Evolutionary conservation across 768 basidiomycete genomes (phyloP).

Genomic region (Polyporus arcularius): DNA sequence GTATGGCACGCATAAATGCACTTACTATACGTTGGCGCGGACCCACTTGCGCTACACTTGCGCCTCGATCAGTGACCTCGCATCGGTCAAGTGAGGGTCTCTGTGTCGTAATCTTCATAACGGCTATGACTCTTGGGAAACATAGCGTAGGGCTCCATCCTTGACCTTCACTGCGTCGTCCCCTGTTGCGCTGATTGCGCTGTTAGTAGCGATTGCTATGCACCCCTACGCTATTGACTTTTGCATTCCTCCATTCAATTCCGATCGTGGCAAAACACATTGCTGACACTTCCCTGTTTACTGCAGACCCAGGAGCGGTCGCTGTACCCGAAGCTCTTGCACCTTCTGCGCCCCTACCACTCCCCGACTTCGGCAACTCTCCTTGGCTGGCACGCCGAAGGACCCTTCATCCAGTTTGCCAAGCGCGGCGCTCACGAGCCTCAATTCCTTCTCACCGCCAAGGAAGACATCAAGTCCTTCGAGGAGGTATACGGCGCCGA

Average conservation of each 20-base stretch:
- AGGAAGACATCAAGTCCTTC: constrained; percentile 64
- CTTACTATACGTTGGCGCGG: too few species aligned
- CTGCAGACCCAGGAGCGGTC: constrained; percentile 77
- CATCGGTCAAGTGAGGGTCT: too few species aligned
- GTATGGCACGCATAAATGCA: too few species aligned
- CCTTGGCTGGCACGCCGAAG: constrained; percentile 91
- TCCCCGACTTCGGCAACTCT: constrained; percentile 66
- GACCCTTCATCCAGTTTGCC: constrained; percentile 81
- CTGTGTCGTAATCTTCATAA: too few species aligned
- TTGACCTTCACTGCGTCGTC: too few species aligned
- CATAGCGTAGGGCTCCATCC: too few species aligned
- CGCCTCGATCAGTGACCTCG: too few species aligned
- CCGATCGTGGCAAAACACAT: background rate
- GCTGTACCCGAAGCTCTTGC: constrained; percentile 69
- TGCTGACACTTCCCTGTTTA: background rate
- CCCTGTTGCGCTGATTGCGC: too few species aligned
- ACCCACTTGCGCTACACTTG: too few species aligned
- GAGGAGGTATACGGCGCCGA: constrained; percentile 72
- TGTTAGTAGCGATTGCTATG: too few species aligned
- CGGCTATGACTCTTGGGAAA: too few species aligned
- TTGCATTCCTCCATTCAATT: background rate
- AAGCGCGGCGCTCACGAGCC: constrained; percentile 85
- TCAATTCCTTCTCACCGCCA: constrained; percentile 61
- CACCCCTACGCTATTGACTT: background rate
- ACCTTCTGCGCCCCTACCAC: constrained; percentile 67